Evolutionary conservation across 2,329 filamentous ascomycete genomes (phyloP).

Genomic region (Aspergillus carbonarius): DNA sequence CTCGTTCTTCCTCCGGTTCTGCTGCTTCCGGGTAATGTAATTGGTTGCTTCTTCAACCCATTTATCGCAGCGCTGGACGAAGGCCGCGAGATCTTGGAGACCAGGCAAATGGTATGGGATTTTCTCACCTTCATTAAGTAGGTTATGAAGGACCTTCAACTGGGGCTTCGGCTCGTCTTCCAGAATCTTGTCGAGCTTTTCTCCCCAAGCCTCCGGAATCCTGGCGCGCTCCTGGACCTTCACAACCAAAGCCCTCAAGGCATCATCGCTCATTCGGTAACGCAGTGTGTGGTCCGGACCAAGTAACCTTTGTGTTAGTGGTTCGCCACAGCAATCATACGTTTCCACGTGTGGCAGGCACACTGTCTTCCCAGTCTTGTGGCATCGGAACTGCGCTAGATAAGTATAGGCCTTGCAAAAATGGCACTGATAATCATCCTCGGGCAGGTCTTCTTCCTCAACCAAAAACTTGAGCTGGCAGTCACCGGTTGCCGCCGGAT

Average conservation of each 20-base stretch:
- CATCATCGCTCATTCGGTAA: constrained; percentile 73
- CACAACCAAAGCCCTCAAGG: constrained; percentile 63
- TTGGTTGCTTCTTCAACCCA: constrained; percentile 97
- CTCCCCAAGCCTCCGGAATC: constrained; percentile 83
- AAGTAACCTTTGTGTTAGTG: constrained; percentile 65
- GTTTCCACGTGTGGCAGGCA: constrained; percentile 80
- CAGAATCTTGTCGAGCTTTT: constrained; percentile 81
- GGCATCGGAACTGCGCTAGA: constrained; percentile 84
- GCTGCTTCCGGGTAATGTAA: constrained; percentile 95
- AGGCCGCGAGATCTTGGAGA: constrained; percentile 76
- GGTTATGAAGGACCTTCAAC: constrained; percentile 77
- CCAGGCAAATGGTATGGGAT: constrained; percentile 88
- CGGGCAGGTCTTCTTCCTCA: constrained; percentile 72
- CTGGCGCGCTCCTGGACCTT: constrained; percentile 84
- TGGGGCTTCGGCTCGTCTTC: constrained; percentile 81
- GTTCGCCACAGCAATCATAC: constrained; percentile 74
- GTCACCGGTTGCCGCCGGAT: constrained; percentile 43
- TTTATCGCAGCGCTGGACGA: constrained; percentile 94
- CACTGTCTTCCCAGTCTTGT: constrained; percentile 74
- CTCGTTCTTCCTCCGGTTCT: constrained; percentile 93
- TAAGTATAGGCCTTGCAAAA: constrained; percentile 93
- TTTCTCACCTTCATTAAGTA: constrained; percentile 91
- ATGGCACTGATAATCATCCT: constrained; percentile 88
- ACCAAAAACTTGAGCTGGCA: constrained; percentile 64
- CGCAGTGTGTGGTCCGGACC: constrained; percentile 71